These are phyloP conservation scores for Cladosporium colombiae DNA, from an alignment of 2,329 filamentous ascomycete species.

Conservation along the genomic window DNA sequence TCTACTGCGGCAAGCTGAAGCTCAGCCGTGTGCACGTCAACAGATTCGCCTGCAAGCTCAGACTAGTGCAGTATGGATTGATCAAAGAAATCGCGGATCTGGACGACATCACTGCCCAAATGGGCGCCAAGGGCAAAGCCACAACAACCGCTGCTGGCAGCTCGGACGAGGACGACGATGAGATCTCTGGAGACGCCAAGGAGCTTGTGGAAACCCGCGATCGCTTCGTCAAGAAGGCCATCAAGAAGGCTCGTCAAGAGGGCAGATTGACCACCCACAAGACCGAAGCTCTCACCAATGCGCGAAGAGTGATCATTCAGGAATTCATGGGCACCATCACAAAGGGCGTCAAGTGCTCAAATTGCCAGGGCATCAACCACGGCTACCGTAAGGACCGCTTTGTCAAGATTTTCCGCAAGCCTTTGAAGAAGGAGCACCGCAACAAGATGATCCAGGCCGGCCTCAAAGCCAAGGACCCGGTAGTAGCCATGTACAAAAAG, in stretches of 20 bases:
- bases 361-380: slow-evolving; percentile 71
- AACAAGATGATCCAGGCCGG: slow-evolving; percentile 71
- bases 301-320: slow-evolving; percentile 73
- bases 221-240: slow-evolving; percentile 70
- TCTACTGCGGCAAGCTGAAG: slow-evolving; percentile 86
- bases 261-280: slow-evolving; percentile 60
- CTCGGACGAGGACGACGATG: slow-evolving; percentile 57
- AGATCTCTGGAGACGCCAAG: slow-evolving; percentile 61
- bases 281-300: slow-evolving; percentile 79
- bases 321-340: slow-evolving; percentile 77
- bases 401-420: slow-evolving; percentile 90
- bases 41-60: slow-evolving; percentile 79
- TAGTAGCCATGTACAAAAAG: slow-evolving; percentile 59
- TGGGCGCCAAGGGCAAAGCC: slow-evolving; percentile 38
- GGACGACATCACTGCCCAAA: slow-evolving; percentile 45
- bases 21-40: slow-evolving; percentile 76
- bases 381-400: slow-evolving; percentile 85
- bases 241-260: slow-evolving; percentile 59
- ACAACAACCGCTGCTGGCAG: slow-evolving; percentile 20
- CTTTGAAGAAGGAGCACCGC: slow-evolving; percentile 72
- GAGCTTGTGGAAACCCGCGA: slow-evolving; percentile 58
- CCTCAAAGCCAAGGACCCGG: slow-evolving; percentile 69
- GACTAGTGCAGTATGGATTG: slow-evolving; percentile 81
- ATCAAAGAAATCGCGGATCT: slow-evolving; percentile 64
- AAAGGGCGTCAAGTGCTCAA: slow-evolving; percentile 68